Percentiles rank a stretch among this genome's conserved stretches.
Evolutionary conservation across 176 grass and related monocot genomes (phyloP).

Genomic region (Oryza coarctata): DNA sequence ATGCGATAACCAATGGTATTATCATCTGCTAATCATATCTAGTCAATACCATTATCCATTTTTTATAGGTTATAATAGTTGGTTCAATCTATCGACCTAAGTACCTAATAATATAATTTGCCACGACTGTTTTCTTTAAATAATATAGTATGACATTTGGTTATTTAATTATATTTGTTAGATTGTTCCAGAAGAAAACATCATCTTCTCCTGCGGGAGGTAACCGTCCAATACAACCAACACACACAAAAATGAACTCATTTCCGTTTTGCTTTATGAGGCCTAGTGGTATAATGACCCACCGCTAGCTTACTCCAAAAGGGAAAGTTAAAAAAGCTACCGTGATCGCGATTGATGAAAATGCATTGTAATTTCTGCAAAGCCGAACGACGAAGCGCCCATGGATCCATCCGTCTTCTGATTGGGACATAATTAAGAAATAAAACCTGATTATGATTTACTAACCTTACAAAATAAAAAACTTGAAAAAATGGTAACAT

Average conservation of each 20-base stretch:
- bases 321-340: background rate
- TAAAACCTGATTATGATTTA: background rate
- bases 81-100: too few species aligned
- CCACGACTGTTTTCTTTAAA: too few species aligned
- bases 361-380: background rate
- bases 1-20: too few species aligned
- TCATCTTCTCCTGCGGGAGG: too few species aligned
- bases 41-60: too few species aligned
- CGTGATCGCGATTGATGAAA: background rate
- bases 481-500: background rate
- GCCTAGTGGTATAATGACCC: background rate
- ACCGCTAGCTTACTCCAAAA: constrained; percentile 13
- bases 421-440: constrained; percentile 13
- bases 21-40: too few species aligned
- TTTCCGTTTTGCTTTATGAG: background rate
- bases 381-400: background rate
- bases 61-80: too few species aligned
- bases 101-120: too few species aligned
- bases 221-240: too few species aligned
- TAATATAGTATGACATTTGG: too few species aligned
- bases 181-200: too few species aligned
- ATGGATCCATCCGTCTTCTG: background rate
- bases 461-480: background rate
- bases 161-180: too few species aligned
- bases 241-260: background rate